Percentiles rank a stretch among this genome's conserved stretches.
Conservation (phyloP, 2,329 filamentous ascomycete genomes). For the Arthrobotrys megalospora region DNA sequence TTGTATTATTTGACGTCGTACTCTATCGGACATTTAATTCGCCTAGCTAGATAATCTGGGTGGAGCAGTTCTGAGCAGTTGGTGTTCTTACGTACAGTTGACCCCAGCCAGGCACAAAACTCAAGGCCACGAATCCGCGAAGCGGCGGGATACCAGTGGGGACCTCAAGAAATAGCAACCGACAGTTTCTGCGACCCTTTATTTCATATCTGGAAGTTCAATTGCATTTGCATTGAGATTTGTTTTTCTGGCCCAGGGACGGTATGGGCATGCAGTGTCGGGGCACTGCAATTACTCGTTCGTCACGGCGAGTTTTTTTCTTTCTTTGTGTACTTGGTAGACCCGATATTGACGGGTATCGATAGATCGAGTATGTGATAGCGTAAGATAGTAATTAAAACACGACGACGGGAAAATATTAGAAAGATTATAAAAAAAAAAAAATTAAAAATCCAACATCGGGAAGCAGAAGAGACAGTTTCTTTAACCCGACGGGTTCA, state of each 20-base stretch:
- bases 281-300: slow-evolving; percentile 32
- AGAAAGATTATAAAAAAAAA: too few species aligned
- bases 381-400: background rate
- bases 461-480: background rate
- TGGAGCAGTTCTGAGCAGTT: slow-evolving; percentile 5
- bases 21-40: slow-evolving; percentile 57
- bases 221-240: slow-evolving; percentile 21
- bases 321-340: background rate
- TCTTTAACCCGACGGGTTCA: slow-evolving; percentile 14
- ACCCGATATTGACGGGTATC: slow-evolving; percentile 13
- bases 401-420: background rate
- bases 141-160: slow-evolving; percentile 35
- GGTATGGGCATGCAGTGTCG: slow-evolving; percentile 18
- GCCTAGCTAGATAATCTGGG: slow-evolving; percentile 13
- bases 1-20: slow-evolving; percentile 46
- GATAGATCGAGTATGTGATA: slow-evolving; percentile 19
- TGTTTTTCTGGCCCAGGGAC: slow-evolving; percentile 20
- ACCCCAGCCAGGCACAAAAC: slow-evolving; percentile 20
- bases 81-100: slow-evolving; percentile 20
- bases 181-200: slow-evolving; percentile 16
- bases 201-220: slow-evolving; percentile 33
- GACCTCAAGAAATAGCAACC: slow-evolving; percentile 32
- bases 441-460: slow-evolving; percentile 1
- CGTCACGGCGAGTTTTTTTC: slow-evolving; percentile 1
- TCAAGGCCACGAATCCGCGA: slow-evolving; percentile 45